Conservation (phyloP, 2,329 filamentous ascomycete genomes). For the Rasamsonia emersonii region DNA sequence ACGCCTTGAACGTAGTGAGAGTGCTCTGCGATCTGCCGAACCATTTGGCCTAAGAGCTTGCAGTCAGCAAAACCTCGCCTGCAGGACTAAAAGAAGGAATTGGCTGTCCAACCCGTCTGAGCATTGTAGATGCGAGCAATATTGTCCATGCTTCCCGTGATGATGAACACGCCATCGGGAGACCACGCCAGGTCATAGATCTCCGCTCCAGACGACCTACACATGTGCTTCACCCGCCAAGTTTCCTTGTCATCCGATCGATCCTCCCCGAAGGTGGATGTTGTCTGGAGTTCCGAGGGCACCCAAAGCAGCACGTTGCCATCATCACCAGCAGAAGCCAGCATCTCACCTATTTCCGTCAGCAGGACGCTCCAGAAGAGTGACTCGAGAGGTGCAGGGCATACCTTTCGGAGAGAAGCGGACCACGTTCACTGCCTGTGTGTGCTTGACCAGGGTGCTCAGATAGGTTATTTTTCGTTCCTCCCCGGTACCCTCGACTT, state of each 20-base stretch:
- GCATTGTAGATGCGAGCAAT: conserved; percentile 95
- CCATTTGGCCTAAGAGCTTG: conserved; percentile 47
- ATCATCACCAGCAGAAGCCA: conserved; percentile 93
- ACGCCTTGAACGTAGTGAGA: conserved; percentile 98
- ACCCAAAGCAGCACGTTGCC: conserved; percentile 97
- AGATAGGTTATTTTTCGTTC: conserved; percentile 86
- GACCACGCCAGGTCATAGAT: conserved; percentile 99
- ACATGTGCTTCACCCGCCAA: conserved; percentile 98
- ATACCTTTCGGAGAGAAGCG: conserved; percentile 88
- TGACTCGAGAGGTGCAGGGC: conserved; percentile 1
- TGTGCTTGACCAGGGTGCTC: conserved; percentile 85
- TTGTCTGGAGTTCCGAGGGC: conserved; percentile 65
- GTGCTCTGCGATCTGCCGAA: conserved; percentile 92
- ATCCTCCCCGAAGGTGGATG: conserved; percentile 68
- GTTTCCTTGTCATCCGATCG: conserved; percentile 87
- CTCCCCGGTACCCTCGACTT: conserved; percentile 73
- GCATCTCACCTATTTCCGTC: conserved; percentile 62
- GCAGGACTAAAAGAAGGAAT: background rate
- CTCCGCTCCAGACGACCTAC: conserved; percentile 83
- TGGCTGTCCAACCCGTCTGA: conserved; percentile 58
- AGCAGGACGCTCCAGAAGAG: conserved; percentile 11
- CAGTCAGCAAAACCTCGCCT: conserved; percentile 14
- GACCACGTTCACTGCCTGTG: conserved; percentile 95
- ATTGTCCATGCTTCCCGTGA: conserved; percentile 99
- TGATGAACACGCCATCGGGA: conserved; percentile 91